Percentiles rank a stretch among this genome's conserved stretches.
Conservation (phyloP, 202 grass and related monocot genomes). For the Cymbopogon flexuosus region DNA sequence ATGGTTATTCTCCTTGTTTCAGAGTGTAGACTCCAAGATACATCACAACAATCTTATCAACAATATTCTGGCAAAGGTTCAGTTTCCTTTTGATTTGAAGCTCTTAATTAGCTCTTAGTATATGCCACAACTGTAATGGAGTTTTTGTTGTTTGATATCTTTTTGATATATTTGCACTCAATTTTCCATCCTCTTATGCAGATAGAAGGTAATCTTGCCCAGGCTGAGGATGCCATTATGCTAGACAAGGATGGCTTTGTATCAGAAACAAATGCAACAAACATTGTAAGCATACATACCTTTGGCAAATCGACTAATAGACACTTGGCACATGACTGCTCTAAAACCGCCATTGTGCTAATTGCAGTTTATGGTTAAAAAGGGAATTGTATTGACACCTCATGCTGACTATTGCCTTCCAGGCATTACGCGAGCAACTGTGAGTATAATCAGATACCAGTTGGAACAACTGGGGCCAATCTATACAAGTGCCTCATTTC, state of each 20-base stretch:
- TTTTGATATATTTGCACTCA: conserved; percentile 8
- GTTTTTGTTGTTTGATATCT: not conserved
- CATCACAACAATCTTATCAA: conserved; percentile 99
- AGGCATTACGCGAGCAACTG: conserved; percentile 86
- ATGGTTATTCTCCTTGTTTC: conserved; percentile 41
- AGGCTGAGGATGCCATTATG: conserved; percentile 88
- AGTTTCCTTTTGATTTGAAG: conserved; percentile 30
- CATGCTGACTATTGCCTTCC: conserved; percentile 99
- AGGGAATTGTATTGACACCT: conserved; percentile 79
- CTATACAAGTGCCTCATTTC: not conserved
- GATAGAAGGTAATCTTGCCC: conserved; percentile 93
- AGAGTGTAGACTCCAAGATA: conserved; percentile 99
- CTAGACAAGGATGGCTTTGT: conserved; percentile 99
- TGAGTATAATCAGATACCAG: conserved; percentile 45
- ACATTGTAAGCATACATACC: conserved; percentile 58
- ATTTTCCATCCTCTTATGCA: conserved; percentile 33
- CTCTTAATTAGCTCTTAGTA: conserved; percentile 10
- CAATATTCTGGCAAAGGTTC: conserved; percentile 96
- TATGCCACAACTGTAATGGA: conserved; percentile 9
- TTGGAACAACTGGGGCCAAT: conserved; percentile 10
- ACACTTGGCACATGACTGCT: conserved; percentile 8
- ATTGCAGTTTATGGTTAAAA: conserved; percentile 98
- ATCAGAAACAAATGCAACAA: conserved; percentile 99
- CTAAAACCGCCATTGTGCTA: conserved; percentile 24
- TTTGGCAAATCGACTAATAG: not conserved